These are phyloP conservation scores for Corynascus novoguineensis DNA, from an alignment of 495 filamentous ascomycete species.

Conservation along the genomic window DNA sequence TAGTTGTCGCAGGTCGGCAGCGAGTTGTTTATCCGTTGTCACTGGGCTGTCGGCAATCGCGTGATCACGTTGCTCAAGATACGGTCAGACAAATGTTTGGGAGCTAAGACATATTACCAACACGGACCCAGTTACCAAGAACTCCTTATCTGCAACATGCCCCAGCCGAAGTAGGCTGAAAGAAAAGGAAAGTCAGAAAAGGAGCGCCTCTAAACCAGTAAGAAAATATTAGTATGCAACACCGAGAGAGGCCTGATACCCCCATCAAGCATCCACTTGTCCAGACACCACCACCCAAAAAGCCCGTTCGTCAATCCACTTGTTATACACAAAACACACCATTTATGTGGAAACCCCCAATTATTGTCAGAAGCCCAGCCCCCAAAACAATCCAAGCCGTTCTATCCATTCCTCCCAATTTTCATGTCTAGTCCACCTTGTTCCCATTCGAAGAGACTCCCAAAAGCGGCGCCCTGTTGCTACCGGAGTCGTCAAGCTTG, in stretches of 20 bases:
- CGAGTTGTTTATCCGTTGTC: too few species aligned
- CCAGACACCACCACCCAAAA: background rate
- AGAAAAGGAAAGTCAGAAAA: background rate
- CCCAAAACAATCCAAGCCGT: background rate
- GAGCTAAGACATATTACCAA: background rate
- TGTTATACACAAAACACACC: slow-evolving; percentile 1
- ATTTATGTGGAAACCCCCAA: background rate
- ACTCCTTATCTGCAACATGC: slow-evolving; percentile 1
- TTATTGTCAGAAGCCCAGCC: slow-evolving; percentile 1
- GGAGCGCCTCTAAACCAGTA: background rate
- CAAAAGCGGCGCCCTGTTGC: slow-evolving; percentile 2
- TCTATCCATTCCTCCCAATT: background rate
- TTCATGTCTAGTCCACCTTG: slow-evolving; percentile 16
- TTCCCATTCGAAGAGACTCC: background rate
- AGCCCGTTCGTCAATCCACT: background rate
- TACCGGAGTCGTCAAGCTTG: slow-evolving; percentile 13
- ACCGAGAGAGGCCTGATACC: background rate
- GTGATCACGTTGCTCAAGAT: background rate
- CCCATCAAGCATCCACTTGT: background rate
- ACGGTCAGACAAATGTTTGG: background rate
- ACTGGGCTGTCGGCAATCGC: too few species aligned
- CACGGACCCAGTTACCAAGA: background rate
- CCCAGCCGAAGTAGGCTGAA: background rate
- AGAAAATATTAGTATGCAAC: slow-evolving; percentile 13
- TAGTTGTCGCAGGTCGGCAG: too few species aligned